phyloP scores from a whole-genome alignment of 164 flowering plant species.

The Sextonia rubra region DNA sequence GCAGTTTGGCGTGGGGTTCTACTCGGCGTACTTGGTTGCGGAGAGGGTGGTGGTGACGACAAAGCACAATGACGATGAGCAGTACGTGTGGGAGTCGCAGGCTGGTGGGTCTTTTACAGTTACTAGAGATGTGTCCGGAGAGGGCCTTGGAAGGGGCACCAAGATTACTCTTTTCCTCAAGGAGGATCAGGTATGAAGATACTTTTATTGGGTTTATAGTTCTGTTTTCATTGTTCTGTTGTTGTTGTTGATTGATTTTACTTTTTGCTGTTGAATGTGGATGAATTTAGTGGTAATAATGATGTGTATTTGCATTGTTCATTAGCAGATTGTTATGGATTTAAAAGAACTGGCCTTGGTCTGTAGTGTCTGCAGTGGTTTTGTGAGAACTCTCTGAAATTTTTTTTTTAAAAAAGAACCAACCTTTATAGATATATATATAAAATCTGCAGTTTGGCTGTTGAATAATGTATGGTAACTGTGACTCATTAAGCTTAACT shows the following conservation, averaged over 20 bases:
- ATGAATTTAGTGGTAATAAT: not conserved
- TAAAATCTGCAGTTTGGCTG: too few relatives aligned
- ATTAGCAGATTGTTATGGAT: too few relatives aligned
- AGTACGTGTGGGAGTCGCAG: constrained; percentile 47
- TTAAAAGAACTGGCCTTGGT: too few relatives aligned
- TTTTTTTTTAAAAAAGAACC: too few relatives aligned
- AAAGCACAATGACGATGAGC: constrained; percentile 52
- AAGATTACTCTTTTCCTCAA: constrained; percentile 46
- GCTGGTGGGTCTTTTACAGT: constrained; percentile 49
- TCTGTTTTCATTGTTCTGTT: not conserved
- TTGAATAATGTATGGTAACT: too few relatives aligned
- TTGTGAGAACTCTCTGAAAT: too few relatives aligned
- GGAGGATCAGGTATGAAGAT: constrained; percentile 35
- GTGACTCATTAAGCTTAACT: too few relatives aligned
- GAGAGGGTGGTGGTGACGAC: constrained; percentile 47
- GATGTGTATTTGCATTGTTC: too few relatives aligned
- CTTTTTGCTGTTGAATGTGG: not conserved
- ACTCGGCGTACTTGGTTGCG: constrained; percentile 45
- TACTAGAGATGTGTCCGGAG: constrained; percentile 32
- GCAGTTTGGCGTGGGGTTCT: constrained; percentile 50
- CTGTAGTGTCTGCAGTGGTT: too few relatives aligned
- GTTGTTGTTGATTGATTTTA: not conserved
- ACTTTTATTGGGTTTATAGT: not conserved
- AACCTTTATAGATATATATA: too few relatives aligned
- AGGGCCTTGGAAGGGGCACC: constrained; percentile 41